phyloP scores from a whole-genome alignment of 1,284 basidiomycete species.

The Fomitopsis schrenkii region DNA sequence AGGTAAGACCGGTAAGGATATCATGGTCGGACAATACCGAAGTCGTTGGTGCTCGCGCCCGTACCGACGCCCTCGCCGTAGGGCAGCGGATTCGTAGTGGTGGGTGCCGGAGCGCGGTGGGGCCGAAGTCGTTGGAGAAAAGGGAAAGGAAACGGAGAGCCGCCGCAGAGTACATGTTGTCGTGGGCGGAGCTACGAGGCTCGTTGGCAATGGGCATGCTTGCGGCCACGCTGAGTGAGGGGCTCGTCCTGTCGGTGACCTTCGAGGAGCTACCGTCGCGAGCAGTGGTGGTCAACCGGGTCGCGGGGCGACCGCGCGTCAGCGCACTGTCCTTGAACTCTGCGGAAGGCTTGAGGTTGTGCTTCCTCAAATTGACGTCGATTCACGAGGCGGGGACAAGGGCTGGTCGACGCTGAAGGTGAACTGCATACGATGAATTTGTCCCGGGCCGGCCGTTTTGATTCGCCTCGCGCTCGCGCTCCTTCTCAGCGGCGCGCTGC shows the following conservation, averaged over 20 bases:
- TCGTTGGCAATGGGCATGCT: conserved; percentile 20
- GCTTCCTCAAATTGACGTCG: conserved; percentile 56
- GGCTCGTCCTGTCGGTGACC: conserved; percentile 30
- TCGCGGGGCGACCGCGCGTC: conserved; percentile 35
- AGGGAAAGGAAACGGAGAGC: conserved; percentile 62
- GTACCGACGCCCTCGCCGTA: conserved; percentile 68
- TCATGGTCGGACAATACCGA: conserved; percentile 66
- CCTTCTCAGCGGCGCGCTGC: conserved; percentile 73
- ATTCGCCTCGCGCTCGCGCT: conserved; percentile 71
- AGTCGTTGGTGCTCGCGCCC: conserved; percentile 36
- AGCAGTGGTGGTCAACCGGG: conserved; percentile 29
- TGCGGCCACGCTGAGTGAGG: conserved; percentile 36
- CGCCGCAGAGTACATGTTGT: conserved; percentile 21
- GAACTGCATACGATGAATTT: conserved; percentile 81
- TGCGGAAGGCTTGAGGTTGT: conserved; percentile 61
- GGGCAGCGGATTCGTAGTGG: conserved; percentile 60
- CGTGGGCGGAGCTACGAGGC: conserved; percentile 9
- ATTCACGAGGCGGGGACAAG: conserved; percentile 39
- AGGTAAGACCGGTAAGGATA: no score
- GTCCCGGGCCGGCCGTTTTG: conserved; percentile 58
- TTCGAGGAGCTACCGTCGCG: conserved; percentile 13
- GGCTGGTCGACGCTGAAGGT: conserved; percentile 78
- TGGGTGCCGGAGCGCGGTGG: conserved; percentile 67
- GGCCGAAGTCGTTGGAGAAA: conserved; percentile 70
- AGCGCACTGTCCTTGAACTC: conserved; percentile 54